Percentiles rank a stretch among this genome's conserved stretches.
Conservation (phyloP, 768 basidiomycete genomes). For the Hygrophoropsis aurantiaca region DNA sequence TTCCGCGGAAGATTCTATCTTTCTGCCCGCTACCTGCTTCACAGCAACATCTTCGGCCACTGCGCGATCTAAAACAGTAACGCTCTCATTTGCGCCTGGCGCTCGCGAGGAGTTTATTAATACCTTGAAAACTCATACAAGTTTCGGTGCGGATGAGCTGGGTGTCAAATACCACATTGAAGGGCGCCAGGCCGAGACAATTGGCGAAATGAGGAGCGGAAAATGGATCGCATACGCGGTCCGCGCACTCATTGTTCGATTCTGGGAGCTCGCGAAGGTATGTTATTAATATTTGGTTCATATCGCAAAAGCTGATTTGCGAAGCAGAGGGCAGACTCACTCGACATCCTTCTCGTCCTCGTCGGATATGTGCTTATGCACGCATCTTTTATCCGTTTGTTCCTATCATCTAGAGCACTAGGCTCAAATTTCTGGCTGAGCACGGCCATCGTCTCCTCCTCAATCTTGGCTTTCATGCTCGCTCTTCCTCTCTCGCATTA, state of each 20-base stretch:
- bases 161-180: constrained; percentile 55
- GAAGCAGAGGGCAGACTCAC: constrained; percentile 83
- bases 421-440: constrained; percentile 71
- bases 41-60: constrained; percentile 33
- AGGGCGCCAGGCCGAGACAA: constrained; percentile 43
- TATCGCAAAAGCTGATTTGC: constrained; percentile 11
- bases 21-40: constrained; percentile 37
- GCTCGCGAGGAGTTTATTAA: constrained; percentile 50
- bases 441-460: constrained; percentile 76
- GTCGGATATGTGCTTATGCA: constrained; percentile 96
- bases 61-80: constrained; percentile 42
- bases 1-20: constrained; percentile 11
- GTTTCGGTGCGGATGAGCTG: constrained; percentile 33
- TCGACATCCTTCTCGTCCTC: constrained; percentile 93
- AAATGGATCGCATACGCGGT: constrained; percentile 91
- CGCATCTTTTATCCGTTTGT: constrained; percentile 87
- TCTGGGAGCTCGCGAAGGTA: constrained; percentile 85
- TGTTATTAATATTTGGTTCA: constrained; percentile 18
- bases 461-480: constrained; percentile 80
- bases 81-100: constrained; percentile 51
- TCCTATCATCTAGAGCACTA: constrained; percentile 83
- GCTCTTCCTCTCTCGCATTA: constrained; percentile 76
- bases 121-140: constrained; percentile 31
- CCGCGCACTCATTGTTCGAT: constrained; percentile 70
- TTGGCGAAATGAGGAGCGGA: constrained; percentile 75